These are phyloP conservation scores for Monilinia fructicola DNA, from an alignment of 2,329 filamentous ascomycete genomes.

Conservation along the genomic window DNA sequence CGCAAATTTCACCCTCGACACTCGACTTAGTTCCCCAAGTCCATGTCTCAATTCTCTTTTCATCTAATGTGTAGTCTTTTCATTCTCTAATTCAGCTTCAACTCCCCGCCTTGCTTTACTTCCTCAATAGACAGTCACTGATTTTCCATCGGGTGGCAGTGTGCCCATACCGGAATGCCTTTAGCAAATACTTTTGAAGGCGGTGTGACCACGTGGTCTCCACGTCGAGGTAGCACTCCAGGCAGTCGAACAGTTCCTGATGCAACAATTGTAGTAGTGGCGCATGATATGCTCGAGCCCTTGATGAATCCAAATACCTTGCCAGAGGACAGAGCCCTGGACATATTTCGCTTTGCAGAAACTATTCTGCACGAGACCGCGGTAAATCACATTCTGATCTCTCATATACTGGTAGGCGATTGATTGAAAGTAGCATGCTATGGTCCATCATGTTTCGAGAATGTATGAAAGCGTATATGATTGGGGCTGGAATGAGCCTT, in stretches of 20 bases:
- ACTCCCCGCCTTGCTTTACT: background rate
- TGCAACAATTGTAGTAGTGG: background rate
- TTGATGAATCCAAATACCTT: constrained; percentile 7
- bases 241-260: background rate
- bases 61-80: background rate
- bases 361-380: constrained; percentile 9
- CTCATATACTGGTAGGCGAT: background rate
- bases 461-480: no score
- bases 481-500: background rate
- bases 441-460: constrained; percentile 2
- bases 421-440: background rate
- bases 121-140: background rate
- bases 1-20: background rate
- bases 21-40: background rate
- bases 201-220: background rate
- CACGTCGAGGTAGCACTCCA: background rate
- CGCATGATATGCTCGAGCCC: constrained; percentile 8
- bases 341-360: constrained; percentile 9
- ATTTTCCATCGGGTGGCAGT: background rate
- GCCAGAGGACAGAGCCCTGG: constrained; percentile 14
- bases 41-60: background rate
- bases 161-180: background rate
- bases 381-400: background rate
- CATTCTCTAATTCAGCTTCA: background rate
- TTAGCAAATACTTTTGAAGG: background rate